Evolutionary conservation across 2,329 filamentous ascomycete species (phyloP), one percentile per base, ranked within the genome.

Genomic region (Aspergillus ochraceus): DNA sequence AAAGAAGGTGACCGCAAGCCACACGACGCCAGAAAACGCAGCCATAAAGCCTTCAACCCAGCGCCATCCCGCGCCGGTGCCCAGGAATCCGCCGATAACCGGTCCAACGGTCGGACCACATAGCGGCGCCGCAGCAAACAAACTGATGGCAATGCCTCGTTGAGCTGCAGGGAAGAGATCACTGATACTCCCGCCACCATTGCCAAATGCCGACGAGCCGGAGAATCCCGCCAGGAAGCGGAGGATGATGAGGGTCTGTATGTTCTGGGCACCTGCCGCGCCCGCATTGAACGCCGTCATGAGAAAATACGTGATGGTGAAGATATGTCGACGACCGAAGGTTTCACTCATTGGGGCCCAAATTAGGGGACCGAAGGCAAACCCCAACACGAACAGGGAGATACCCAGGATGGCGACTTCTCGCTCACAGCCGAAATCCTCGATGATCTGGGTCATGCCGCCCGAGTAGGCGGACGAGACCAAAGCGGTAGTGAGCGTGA

Each of bases 91-190:
- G 57, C 86, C 86, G 14, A 84, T 82, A 49, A 90, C 85, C 3
- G 89, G 88, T 0, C 88, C 59, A 24, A 61, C 30, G 59, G 72
- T 83, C 0, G 88, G 86, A 1, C 88, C 88, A 54, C 90, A 77
- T 68, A 89, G 89, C 0, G 88, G 88, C 2, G 87, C 86, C 4
- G 85, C 81, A 10, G 87, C 84, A 68, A 90, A 91, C 17, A 89
- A 70, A n/a, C 84, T 83, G 61, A 86, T 83, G 0, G 87, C 88
- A 51, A 80, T 67, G 56, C 85, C 84, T 59, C 85, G 76, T 55
- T 86, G 75, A 0, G 76, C 70, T 2, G 81, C 80, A 3, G 77
- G 70, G 64, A 86, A 87, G 70, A 86, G 82, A 67, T 88, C 86
- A 4, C 85, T 83, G 60, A 87, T 84, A 6, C 85, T 83, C 20